Base-by-base conservation (phyloP, 163 green algal species). In the Coccomyxa subellipsoidea region DNA sequence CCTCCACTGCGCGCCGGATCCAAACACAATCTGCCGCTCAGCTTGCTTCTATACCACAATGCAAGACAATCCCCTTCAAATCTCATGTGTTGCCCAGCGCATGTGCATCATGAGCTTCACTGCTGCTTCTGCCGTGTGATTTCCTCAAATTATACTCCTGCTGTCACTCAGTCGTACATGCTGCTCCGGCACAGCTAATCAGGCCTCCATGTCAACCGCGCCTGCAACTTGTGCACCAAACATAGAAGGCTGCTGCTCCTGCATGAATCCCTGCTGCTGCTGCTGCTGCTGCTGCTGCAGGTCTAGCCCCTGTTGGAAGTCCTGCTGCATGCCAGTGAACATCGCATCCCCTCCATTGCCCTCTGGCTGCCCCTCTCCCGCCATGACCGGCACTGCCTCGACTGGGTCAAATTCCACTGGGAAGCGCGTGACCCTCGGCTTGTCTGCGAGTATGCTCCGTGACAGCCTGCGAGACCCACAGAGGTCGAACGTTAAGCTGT, bases 401-500 rank as follows among this genome's bases (percentile, higher is more conserved):
- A 38, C 70, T 38, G 70, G 32, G 80, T 95, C 92, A 87, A 93
- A 96, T 69, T 93, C 86, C 29, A 95, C 87, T 5, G 92, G 91
- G 80, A 94, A 95, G 78, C 90, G 92, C 5, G 92, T 95, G 12
- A 95, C 92, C 6, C 90, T 80, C 23, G 94, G 94, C 88, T 97
- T 93, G 83, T 95, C 93, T 0, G 89, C 90, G 36, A 97, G 86
- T 75, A 97, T 95, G 85, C 72, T 91, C 15, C 93, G 90, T 39
- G 83, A 39, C 38, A 95, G 83, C 76, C 76, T 80, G 76, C 37
- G 6, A 15, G 10, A 31, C 10, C 31, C 5, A 18, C 1, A 59
- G 15, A 59, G 23, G 4, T 8, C 47, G 4, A 23, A 34, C 5
- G 1, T 23, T 34, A 36, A 23, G 15, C 47, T 59, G n/a, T n/a